Evolutionary conservation across 108 stramenopile species (phyloP).

Genomic region (Cyclotella choctawhatcheeana): DNA sequence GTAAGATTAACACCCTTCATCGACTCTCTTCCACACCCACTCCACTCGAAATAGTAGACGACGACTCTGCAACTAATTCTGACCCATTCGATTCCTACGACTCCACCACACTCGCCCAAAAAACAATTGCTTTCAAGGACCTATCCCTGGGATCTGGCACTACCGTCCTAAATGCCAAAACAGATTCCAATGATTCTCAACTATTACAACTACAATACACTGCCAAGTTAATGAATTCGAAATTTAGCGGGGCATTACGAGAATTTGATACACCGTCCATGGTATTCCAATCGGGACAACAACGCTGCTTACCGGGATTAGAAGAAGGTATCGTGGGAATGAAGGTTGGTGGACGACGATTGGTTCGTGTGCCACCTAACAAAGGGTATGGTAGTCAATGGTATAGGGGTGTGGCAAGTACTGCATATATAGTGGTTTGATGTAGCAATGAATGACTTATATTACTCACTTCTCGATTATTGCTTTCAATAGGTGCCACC

Average conservation of each 20-base stretch:
- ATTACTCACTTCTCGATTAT: no score
- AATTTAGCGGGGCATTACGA: conserved; percentile 38
- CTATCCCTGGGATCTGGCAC: conserved; percentile 31
- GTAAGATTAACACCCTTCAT: neutral
- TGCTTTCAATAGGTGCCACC: no score
- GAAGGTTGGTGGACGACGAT: conserved; percentile 43
- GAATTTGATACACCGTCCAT: conserved; percentile 37
- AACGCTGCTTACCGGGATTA: conserved; percentile 40
- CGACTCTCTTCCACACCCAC: neutral
- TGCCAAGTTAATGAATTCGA: conserved; percentile 37
- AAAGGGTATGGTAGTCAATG: conserved; percentile 48
- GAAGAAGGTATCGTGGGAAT: conserved; percentile 49
- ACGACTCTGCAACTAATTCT: no score
- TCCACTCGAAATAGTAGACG: neutral
- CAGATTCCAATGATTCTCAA: conserved; percentile 10
- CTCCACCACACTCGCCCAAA: conserved; percentile 25
- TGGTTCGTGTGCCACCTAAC: conserved; percentile 39
- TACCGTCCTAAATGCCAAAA: conserved; percentile 13
- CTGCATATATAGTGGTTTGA: no score
- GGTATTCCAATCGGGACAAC: conserved; percentile 49
- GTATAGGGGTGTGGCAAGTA: conserved; percentile 52
- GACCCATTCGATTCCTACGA: conserved; percentile 44
- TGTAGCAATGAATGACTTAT: no score
- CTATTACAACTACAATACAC: conserved; percentile 43
- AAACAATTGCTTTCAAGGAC: conserved; percentile 38